These are phyloP conservation scores for Aschersonia sp. DNA, from an alignment of 2,329 filamentous ascomycete genomes.

Conservation along the genomic window DNA sequence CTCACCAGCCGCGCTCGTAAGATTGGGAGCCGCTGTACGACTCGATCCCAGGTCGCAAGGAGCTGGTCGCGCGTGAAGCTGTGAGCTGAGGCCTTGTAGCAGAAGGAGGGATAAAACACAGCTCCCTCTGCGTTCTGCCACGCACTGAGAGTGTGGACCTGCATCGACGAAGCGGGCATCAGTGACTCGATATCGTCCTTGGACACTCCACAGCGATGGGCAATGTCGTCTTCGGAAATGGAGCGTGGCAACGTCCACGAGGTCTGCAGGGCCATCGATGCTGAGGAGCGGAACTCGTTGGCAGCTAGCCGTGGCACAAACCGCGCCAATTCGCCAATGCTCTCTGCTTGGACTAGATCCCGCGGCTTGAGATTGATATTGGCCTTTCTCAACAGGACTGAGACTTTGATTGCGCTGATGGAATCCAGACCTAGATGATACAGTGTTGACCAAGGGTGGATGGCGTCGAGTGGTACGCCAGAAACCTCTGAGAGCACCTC, in stretches of 20 bases:
- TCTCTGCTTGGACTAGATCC: conserved; percentile 53
- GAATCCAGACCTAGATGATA: conserved; percentile 85
- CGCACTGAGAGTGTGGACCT: conserved; percentile 64
- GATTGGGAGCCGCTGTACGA: conserved; percentile 44
- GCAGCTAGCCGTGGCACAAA: background rate
- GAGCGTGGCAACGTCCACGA: conserved; percentile 16
- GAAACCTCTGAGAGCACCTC: conserved; percentile 43
- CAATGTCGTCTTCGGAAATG: conserved; percentile 23
- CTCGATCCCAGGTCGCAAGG: conserved; percentile 42
- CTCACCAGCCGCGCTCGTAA: conserved; percentile 54
- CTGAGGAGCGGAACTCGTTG: background rate
- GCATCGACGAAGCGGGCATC: conserved; percentile 61
- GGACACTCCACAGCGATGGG: conserved; percentile 25
- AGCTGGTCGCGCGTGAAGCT: conserved; percentile 24
- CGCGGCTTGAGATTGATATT: conserved; percentile 52
- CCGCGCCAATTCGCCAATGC: conserved; percentile 49
- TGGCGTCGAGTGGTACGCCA: conserved; percentile 38
- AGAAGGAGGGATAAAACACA: conserved; percentile 64
- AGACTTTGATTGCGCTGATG: conserved; percentile 79
- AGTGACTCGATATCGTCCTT: conserved; percentile 34
- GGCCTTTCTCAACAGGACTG: conserved; percentile 51
- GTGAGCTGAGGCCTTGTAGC: conserved; percentile 34
- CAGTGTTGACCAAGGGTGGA: conserved; percentile 48
- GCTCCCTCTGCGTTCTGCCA: conserved; percentile 55
- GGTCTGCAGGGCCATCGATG: no score